Evolutionary conservation across 768 basidiomycete species (phyloP), one percentile per base, ranked within the genome.

Genomic region (Pleurotus cornucopiae): DNA sequence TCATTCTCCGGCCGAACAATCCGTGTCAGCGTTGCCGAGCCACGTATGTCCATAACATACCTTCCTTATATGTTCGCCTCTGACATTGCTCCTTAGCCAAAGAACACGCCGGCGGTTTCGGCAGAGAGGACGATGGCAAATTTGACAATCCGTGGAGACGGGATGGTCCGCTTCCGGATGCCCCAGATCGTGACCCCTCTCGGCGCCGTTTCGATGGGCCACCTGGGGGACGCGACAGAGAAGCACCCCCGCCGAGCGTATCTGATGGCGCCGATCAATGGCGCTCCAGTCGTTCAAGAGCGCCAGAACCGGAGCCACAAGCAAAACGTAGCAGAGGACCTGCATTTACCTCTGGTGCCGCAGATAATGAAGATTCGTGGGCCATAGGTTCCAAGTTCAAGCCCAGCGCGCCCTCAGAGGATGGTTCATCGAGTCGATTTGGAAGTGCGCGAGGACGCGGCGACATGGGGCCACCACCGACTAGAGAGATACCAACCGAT

Each of bases 21-120:
- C 59, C 83, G 97, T 57, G 86, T 98, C 57, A 94, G 88, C 69
- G 97, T 99, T 46, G 97, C 97, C 6, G 97, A 98, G 67, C 88
- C 95, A 62, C 92, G 94, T 96, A 68, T 78, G 91, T 83, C 13
- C 34, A 34, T 34, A 56, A 21, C 41, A 58, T n/a, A 44, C 48
- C n/a, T 20, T 30, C 57, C 25, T n/a, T 13, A 12, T 39, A 20
- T 53, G 51, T 53, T n/a, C 48, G 11, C 21, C 23, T 49, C 61
- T 63, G 57, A 63, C 48, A 54, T 54, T 21, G 37, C 23, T 46
- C 11, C 52, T 38, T 63, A 94, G 93, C 90, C 46, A 94, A 93
- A 69, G 91, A 92, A 65, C 83, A 84, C 26, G 46, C 74, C 44
- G 80, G 80, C 45, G 74, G 81, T n/a, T 76, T 75, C 11, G 72